Conservation (phyloP, 768 basidiomycete species). For the Vishniacozyma victoriae region DNA sequence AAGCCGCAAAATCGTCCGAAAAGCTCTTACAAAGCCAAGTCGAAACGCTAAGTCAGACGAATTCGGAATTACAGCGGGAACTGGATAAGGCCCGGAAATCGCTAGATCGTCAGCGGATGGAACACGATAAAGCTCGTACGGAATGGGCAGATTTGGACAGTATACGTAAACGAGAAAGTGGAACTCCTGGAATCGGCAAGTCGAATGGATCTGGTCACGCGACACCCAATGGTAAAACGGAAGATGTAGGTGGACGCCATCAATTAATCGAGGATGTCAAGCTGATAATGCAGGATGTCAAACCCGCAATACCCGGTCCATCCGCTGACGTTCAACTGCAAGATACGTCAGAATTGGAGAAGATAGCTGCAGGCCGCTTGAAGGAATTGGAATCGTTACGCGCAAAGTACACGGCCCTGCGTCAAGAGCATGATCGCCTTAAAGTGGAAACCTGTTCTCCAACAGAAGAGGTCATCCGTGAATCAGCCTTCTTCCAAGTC, state of each 20-base stretch:
- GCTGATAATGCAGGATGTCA: constrained; percentile 13
- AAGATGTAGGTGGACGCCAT: constrained; percentile 6
- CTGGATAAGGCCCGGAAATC: constrained; percentile 27
- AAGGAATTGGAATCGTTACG: constrained; percentile 29
- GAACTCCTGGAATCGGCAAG: constrained; percentile 18
- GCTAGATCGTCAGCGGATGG: constrained; percentile 38
- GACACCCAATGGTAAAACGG: constrained; percentile 34
- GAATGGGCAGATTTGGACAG: constrained; percentile 18
- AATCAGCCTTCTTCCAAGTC: constrained; percentile 52
- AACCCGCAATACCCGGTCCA: constrained; percentile 11
- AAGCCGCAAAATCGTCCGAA: constrained; percentile 5
- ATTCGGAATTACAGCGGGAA: constrained; percentile 21
- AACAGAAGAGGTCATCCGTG: constrained; percentile 27
- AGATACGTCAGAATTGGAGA: constrained; percentile 32
- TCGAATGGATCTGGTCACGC: constrained; percentile 32
- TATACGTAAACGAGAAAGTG: constrained; percentile 11
- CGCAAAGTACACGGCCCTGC: constrained; percentile 25
- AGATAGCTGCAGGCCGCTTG: constrained; percentile 30
- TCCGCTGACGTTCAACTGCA: constrained; percentile 12
- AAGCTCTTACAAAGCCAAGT: constrained; percentile 24
- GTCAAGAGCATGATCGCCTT: constrained; percentile 29
- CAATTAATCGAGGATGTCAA: neutral
- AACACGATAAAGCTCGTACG: constrained; percentile 28
- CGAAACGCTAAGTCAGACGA: constrained; percentile 8
- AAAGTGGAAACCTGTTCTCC: constrained; percentile 25